Base-by-base conservation (phyloP, 1,139 yeast species). In the Geotrichum carabidarum region DNA sequence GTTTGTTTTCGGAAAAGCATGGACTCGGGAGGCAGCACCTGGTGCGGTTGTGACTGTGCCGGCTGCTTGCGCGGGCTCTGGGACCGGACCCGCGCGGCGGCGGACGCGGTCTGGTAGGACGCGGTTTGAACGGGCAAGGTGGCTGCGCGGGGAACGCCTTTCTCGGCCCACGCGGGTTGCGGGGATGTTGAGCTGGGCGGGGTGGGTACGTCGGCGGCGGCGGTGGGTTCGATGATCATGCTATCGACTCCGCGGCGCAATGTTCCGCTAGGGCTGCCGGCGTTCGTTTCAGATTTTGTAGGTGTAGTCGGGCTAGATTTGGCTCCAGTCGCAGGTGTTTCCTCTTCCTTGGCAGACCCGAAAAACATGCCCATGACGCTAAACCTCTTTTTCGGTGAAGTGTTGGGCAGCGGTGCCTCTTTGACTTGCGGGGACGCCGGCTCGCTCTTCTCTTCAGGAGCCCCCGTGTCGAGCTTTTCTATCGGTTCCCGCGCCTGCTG, bases 301-400 rank as follows among this genome's bases (percentile, higher is more conserved):
- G 27, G 27, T 5, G 27, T 22, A 5, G 27, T 22, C 27, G 27
- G 27, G 27, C 5, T 22, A 3, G 27, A 22, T 5, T 22, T 22
- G 27, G 27, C 3, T 22, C 5, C 27, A n/a, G n/a, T n/a, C n/a
- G n/a, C n/a, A n/a, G n/a, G n/a, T 22, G 27, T 22, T 12, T 27
- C 38, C 12, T 34, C 37, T 15, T 42, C 47, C 15, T 34, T 17
- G 27, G 31, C 38, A n/a, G 36, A 43, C 8, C 52, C 52, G 32
- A 48, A 48, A 12, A 53, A 37, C 44, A 48, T 30, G 7, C 52
- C 49, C 51, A 53, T 44, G 34, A 48, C 46, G 36, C 55, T 44
- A 32, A 53, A 48, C 32, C 51, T 22, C 38, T 44, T 53, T 30
- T 45, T 51, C 22, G 31, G 12, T 8, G 47, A 34, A 4, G 31